phyloP scores from a whole-genome alignment of 2,329 filamentous ascomycete species.

The Apiospora marii region DNA sequence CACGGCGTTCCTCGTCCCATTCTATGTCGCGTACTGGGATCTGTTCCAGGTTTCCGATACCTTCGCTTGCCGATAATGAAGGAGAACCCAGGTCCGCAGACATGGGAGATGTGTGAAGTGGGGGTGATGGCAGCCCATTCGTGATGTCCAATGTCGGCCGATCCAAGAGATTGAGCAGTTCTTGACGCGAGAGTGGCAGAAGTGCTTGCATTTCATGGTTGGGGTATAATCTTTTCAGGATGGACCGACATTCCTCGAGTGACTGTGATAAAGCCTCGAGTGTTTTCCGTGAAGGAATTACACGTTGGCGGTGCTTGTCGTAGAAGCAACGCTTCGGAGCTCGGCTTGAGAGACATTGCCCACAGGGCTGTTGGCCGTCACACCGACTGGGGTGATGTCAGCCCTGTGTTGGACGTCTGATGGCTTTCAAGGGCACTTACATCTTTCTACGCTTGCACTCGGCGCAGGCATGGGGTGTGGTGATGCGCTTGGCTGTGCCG shows the following conservation, averaged over 20 bases:
- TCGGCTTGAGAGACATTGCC: conserved; percentile 82
- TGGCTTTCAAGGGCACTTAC: conserved; percentile 42
- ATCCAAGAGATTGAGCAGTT: conserved; percentile 65
- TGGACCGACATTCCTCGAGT: conserved; percentile 69
- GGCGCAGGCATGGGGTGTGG: conserved; percentile 51
- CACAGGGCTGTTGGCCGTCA: conserved; percentile 82
- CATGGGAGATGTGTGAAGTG: conserved; percentile 57
- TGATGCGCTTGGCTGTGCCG: conserved; percentile 44
- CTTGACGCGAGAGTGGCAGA: conserved; percentile 63
- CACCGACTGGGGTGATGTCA: conserved; percentile 62
- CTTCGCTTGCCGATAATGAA: conserved; percentile 57
- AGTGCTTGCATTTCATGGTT: conserved; percentile 60
- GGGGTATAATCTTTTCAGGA: conserved; percentile 70
- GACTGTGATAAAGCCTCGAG: conserved; percentile 70
- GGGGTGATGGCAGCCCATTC: conserved; percentile 59
- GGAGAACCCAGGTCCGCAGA: conserved; percentile 59
- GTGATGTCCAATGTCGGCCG: conserved; percentile 51
- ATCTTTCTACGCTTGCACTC: conserved; percentile 80
- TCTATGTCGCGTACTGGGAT: conserved; percentile 71
- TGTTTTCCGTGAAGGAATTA: conserved; percentile 79
- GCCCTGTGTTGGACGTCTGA: conserved; percentile 28
- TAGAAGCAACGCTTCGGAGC: conserved; percentile 82
- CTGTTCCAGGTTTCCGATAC: conserved; percentile 67
- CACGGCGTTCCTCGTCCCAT: conserved; percentile 70
- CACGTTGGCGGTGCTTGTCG: conserved; percentile 79